Evolutionary conservation across 2,329 filamentous ascomycete genomes (phyloP), one percentile per base, ranked within the genome.

Genomic region (Penicillium frequentans): DNA sequence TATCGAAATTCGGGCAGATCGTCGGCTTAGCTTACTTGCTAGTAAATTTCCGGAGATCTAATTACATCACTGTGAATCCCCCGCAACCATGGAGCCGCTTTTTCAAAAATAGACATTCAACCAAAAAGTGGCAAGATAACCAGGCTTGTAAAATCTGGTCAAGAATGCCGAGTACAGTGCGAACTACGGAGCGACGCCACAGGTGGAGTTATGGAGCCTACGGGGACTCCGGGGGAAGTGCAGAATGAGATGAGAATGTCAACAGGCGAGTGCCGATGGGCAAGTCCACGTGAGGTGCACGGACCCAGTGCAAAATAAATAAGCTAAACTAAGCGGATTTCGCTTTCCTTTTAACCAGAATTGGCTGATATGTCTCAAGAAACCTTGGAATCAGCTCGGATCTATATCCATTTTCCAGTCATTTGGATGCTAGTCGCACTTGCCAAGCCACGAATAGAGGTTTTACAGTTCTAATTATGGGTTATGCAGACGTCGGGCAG

Each of bases 1-100:
- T 35, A 46, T 46, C 52, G 39, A 52, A 52, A 58, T 52, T 52
- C 37, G 56, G 37, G 45, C 52, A 33, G 56, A 58, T 58, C 52
- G 56, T 49, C 56, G 37, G 37, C 31, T 56, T 56, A 50, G 48
- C 35, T 50, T 42, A 35, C 23, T 27, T 26, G 48, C 33, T 39
- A 50, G 24, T 27, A 21, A 39, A 37, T 42, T 42, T 29, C 8
- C 10, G 24, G 5, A 21, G 27, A 37, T 27, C 27, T 21, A 6
- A 50, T 42, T 50, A 50, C 33, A 49, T 49, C 47, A 50, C 46
- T 13, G 29, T 24, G 13, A 24, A 21, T 8, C 8, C 39, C n/a
- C 39, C 11, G 19, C 39, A 42, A 14, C 19, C 39, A 11, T 23
- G 39, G 39, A 42, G n/a, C 39, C 10, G 10, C n/a, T 42, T 14